Evolutionary conservation across 371 early-diverging fungal species (phyloP).

Genomic region (Syncephalastrum contaminatum): DNA sequence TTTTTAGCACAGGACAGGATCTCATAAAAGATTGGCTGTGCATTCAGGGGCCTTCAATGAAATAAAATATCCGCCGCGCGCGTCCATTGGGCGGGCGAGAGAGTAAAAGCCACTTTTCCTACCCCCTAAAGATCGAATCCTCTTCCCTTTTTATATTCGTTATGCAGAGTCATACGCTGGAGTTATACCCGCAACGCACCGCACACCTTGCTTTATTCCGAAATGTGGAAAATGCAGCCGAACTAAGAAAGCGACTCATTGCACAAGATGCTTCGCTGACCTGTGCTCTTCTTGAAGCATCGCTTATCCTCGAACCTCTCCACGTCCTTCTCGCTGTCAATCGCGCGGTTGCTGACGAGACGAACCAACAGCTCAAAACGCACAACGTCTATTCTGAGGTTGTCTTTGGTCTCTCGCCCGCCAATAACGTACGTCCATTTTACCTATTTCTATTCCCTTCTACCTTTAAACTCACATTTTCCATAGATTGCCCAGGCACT

Average conservation of each 20-base stretch:
- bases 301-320: conserved; percentile 29
- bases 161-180: conserved; percentile 61
- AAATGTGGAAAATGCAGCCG: conserved; percentile 49
- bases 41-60: neutral
- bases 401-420: conserved; percentile 54
- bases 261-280: conserved; percentile 48
- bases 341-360: conserved; percentile 52
- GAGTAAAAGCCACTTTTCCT: neutral
- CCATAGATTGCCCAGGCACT: conserved; percentile 54
- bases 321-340: conserved; percentile 51
- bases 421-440: conserved; percentile 53
- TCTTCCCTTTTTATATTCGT: neutral
- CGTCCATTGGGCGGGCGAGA: neutral
- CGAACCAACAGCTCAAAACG: conserved; percentile 48
- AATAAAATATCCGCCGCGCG: neutral
- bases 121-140: neutral
- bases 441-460: neutral
- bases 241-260: conserved; percentile 46
- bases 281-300: conserved; percentile 54
- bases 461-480: neutral
- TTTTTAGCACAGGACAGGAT: too few species aligned
- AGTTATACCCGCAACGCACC: conserved; percentile 42
- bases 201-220: conserved; percentile 55
- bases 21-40: too few species aligned
- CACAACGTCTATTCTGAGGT: conserved; percentile 59